Evolutionary conservation across 176 grass and related monocot genomes (phyloP).

Genomic region (Rhipidocladum racemiflorum): DNA sequence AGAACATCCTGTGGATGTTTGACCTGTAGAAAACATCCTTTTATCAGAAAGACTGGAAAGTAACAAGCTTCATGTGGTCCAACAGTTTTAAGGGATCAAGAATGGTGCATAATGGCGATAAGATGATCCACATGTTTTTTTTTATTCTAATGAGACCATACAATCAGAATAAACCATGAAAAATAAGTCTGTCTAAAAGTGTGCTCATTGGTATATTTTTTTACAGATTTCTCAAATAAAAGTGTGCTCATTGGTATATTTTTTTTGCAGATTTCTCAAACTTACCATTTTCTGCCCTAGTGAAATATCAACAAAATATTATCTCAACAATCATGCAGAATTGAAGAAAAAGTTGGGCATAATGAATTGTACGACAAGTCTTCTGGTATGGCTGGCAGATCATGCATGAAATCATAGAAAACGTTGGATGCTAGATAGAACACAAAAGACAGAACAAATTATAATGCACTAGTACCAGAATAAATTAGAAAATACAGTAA

Average conservation of each 20-base stretch:
- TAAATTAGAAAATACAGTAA: background rate
- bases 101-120: background rate
- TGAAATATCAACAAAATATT: background rate
- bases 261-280: background rate
- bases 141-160: background rate
- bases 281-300: background rate
- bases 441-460: background rate
- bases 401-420: background rate
- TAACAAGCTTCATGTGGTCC: background rate
- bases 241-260: background rate
- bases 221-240: background rate
- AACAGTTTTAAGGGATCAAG: background rate
- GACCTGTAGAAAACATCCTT: conserved; percentile 50
- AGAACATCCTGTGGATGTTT: conserved; percentile 70
- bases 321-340: background rate
- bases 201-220: background rate
- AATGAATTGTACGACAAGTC: background rate
- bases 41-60: conserved; percentile 3
- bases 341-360: background rate
- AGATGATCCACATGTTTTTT: background rate
- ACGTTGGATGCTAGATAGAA: background rate
- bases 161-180: background rate
- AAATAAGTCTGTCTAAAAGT: background rate
- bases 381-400: background rate
- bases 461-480: background rate